Evolutionary conservation across 768 basidiomycete genomes (phyloP), one percentile per base, ranked within the genome.

Genomic region (Leucocoprinus birnbaumii): DNA sequence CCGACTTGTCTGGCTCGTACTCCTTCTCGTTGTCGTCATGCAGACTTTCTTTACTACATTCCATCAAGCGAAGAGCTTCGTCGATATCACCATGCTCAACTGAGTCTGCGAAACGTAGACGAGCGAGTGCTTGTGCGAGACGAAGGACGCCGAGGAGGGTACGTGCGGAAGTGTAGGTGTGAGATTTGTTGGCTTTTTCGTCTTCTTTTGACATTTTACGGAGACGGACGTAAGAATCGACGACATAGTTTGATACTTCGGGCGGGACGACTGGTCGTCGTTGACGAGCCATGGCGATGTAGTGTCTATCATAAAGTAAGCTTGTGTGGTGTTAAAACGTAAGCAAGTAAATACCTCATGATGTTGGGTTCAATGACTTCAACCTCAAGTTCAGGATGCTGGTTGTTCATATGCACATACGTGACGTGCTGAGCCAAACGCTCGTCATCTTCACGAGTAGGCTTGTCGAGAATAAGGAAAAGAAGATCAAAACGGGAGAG

Each of bases 391-490:
- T 85, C 82, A 2, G 97, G 97, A 63, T 98, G 96, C 11, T 76
- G 76, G 57, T 89, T 94, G 72, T 93, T 81, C 97, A 98, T 98
- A 68, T 99, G 97, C 21, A 99, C 97, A 65, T 94, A 87, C 1
- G 97, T 97, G 62, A 99, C 94, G 72, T 99, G 97, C 67, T 94
- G 87, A 13, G 97, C 97, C 4, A 99, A 80, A 48, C 94, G 81
- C 66, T 98, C 96, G 64, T 99, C 97, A 61, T 94, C 94, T 64
- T 98, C 97, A 58, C 94, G 79, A 6, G 85, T 83, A 2, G 97
- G 95, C 62, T 95, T 98, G 72, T 99, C 97, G 46, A 99, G 83
- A 57, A 98, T 95, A 65, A 99, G 79, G 79, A 98, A 98, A 57
- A 98, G 73, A 54, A 98, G 77, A 67, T 99, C 97, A 70, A 99